Evolutionary conservation across 306 rosid species (phyloP), one percentile per base, ranked within the genome.

Genomic region (Quercus cerris): DNA sequence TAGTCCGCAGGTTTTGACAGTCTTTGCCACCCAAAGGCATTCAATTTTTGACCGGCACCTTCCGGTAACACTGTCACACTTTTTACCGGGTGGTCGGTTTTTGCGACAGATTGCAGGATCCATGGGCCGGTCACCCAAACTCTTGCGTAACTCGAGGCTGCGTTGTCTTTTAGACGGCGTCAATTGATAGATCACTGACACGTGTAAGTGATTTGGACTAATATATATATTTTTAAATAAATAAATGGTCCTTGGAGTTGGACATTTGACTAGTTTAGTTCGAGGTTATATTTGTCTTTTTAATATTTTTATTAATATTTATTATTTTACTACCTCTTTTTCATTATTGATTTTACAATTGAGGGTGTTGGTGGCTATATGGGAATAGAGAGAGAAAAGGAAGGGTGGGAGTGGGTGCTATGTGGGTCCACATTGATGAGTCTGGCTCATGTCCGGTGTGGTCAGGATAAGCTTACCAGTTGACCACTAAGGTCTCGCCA

Each of bases 81-180:
- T 33, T n/a, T 5, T 17, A 58, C 20, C 56, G 41, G 55, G 7
- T 58, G 17, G 35, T 19, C 23, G 64, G 70, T 49, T 49, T 49
- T 54, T 27, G 23, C 17, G 73, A 62, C 59, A 73, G n/a, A 52
- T 18, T 5, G 70, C 75, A 73, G 79, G 33, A 80, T 80, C 70
- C 17, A 25, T 18, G 79, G 69, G 52, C 58, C 77, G 73, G 31
- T 25, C 4, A 38, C 30, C 76, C 76, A 19, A 12, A 18, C 46
- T 49, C 1, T 49, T 81, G 70, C 84, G 84, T 70, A 56, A 70
- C 66, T 61, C 68, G 81, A 76, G 84, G 70, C 59, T 25, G 84
- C 61, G 19, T 11, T 41, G 22, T 59, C 72, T 75, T 68, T 81
- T 68, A 56, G 17, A 75, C 68, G 72, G 70, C 51, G 31, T 61